These are phyloP conservation scores for Hymenoscyphus albidus DNA, from an alignment of 2,329 filamentous ascomycete genomes.

Conservation along the genomic window DNA sequence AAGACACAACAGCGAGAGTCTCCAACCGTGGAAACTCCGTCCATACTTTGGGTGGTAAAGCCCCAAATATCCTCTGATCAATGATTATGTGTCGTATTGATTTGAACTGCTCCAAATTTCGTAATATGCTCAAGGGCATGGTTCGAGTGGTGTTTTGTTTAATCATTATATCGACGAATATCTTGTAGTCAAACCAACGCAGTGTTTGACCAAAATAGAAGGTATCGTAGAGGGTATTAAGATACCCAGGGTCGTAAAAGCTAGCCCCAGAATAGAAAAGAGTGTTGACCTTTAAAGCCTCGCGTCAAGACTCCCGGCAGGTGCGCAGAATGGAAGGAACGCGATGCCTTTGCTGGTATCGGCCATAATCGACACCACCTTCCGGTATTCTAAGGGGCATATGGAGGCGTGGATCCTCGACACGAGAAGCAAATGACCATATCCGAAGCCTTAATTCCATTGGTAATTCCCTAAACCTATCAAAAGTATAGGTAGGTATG, in stretches of 20 bases:
- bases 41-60: background rate
- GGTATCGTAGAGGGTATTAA: background rate
- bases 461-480: background rate
- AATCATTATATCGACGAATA: background rate
- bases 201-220: background rate
- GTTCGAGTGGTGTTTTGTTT: background rate
- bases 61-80: background rate
- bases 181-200: background rate
- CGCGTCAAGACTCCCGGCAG: background rate
- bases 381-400: background rate
- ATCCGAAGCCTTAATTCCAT: background rate
- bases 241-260: background rate
- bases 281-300: background rate
- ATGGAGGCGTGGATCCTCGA: background rate
- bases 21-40: background rate
- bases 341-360: background rate
- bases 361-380: background rate
- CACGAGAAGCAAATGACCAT: conserved; percentile 1
- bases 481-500: background rate
- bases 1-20: background rate
- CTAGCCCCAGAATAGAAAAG: background rate
- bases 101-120: background rate
- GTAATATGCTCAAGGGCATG: background rate
- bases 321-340: background rate
- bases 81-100: background rate